Percentiles rank a stretch among this genome's conserved stretches.
Evolutionary conservation across 768 basidiomycete species (phyloP).

Genomic region (Antrodiella citrinella): DNA sequence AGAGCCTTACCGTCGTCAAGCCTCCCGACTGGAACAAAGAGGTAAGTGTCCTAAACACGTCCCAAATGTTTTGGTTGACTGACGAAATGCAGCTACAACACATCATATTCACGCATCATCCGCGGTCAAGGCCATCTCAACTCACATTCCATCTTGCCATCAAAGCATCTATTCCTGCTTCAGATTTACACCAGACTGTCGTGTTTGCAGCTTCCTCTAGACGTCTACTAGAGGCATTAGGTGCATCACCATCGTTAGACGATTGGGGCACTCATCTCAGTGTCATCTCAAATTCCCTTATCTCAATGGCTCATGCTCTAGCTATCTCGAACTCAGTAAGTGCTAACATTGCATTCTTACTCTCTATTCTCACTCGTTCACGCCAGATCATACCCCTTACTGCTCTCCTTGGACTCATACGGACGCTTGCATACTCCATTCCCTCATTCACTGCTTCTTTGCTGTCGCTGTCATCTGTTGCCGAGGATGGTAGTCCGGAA

Average conservation of each 20-base stretch:
- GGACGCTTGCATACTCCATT: conserved; percentile 36
- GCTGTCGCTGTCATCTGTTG: conserved; percentile 26
- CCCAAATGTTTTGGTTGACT: no score
- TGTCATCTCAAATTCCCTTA: conserved; percentile 9
- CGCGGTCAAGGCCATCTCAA: conserved; percentile 24
- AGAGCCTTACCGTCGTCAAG: conserved; percentile 16
- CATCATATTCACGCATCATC: conserved; percentile 51
- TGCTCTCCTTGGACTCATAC: conserved; percentile 46
- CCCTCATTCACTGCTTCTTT: conserved; percentile 38
- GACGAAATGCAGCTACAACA: conserved; percentile 50
- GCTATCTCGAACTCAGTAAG: conserved; percentile 11
- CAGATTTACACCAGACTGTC: conserved; percentile 17
- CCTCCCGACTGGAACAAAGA: conserved; percentile 46
- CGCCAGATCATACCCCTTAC: conserved; percentile 39
- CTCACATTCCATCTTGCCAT: neutral
- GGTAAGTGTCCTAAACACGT: no score
- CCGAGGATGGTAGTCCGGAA: no score
- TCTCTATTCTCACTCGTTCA: no score
- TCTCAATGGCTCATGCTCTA: conserved; percentile 17
- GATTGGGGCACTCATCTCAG: conserved; percentile 11
- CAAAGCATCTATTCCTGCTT: conserved; percentile 4
- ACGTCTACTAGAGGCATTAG: conserved; percentile 38
- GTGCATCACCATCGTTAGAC: conserved; percentile 14
- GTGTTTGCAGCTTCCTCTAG: conserved; percentile 37
- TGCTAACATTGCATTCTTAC: no score